Evolutionary conservation across 192 early-diverging fungal species (phyloP).

Genomic region (Coemansia sp.): DNA sequence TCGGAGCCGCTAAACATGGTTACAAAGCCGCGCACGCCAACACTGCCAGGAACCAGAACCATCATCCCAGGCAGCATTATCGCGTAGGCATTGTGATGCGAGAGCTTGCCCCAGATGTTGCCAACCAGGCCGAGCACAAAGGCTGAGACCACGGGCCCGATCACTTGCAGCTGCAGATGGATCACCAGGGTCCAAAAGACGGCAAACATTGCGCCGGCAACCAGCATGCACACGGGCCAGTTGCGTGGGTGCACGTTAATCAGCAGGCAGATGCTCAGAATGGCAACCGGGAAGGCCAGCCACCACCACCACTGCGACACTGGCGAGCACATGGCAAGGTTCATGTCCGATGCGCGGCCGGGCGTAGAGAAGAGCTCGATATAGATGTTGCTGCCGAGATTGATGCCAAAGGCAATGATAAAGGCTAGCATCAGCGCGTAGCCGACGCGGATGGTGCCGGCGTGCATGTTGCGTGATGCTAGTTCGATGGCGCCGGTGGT

Average conservation of each 20-base stretch:
- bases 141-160: constrained; percentile 59
- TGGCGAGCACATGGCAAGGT: constrained; percentile 12
- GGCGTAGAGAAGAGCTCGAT: constrained; percentile 54
- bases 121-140: constrained; percentile 70
- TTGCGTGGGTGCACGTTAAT: constrained; percentile 56
- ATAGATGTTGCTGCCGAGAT: constrained; percentile 56
- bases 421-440: constrained; percentile 73
- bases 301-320: constrained; percentile 50
- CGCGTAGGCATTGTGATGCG: constrained; percentile 58
- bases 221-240: constrained; percentile 63
- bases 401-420: constrained; percentile 66
- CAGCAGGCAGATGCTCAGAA: constrained; percentile 50
- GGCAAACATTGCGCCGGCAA: constrained; percentile 62
- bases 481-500: constrained; percentile 81
- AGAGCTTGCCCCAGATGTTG: constrained; percentile 70
- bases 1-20: constrained; percentile 54
- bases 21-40: constrained; percentile 61
- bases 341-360: constrained; percentile 14
- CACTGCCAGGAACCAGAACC: constrained; percentile 71
- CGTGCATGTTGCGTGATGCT: constrained; percentile 76
- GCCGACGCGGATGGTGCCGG: constrained; percentile 74
- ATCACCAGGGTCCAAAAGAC: constrained; percentile 56
- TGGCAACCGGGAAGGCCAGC: constrained; percentile 53
- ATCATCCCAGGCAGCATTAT: constrained; percentile 78
- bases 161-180: constrained; percentile 50